Evolutionary conservation across 345 rosid genomes (phyloP).

Genomic region (Aquilaria yunnanensis): DNA sequence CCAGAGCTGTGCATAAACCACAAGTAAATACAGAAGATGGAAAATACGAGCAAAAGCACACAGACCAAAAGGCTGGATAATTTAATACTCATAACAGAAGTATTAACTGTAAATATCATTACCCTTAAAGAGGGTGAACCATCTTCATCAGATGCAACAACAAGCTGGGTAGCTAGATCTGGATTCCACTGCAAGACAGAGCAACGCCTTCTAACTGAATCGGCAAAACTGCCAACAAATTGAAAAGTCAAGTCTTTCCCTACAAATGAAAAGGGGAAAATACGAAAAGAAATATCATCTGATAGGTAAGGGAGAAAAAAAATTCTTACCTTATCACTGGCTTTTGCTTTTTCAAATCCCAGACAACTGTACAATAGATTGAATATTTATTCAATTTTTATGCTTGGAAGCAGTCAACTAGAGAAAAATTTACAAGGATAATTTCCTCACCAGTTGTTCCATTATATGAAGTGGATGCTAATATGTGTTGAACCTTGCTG

Average conservation of each 20-base stretch:
- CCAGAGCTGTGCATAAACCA: slow-evolving; percentile 79
- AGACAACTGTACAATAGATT: slow-evolving; percentile 55
- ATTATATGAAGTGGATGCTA: slow-evolving; percentile 89
- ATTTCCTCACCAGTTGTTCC: slow-evolving; percentile 88
- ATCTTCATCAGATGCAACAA: slow-evolving; percentile 98
- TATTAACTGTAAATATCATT: slow-evolving; percentile 12
- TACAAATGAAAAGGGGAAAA: not conserved
- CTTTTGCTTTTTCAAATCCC: slow-evolving; percentile 98
- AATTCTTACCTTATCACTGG: slow-evolving; percentile 78
- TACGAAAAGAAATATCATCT: slow-evolving; percentile 1
- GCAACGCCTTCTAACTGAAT: slow-evolving; percentile 84
- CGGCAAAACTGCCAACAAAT: slow-evolving; percentile 65
- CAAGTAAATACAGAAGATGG: not conserved
- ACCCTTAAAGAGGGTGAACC: slow-evolving; percentile 78
- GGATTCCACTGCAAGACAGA: slow-evolving; percentile 99
- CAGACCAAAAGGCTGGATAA: not conserved
- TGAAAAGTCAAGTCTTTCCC: slow-evolving; percentile 2
- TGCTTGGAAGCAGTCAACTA: not conserved
- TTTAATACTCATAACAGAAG: slow-evolving; percentile 7
- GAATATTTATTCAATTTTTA: not conserved
- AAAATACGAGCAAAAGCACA: not conserved
- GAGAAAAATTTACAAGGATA: not conserved
- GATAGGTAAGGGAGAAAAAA: not conserved
- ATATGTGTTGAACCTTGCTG: slow-evolving; percentile 83
- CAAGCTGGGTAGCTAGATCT: slow-evolving; percentile 92